Evolutionary conservation across 768 basidiomycete species (phyloP).

Genomic region (Coprinopsis strossmayeri): DNA sequence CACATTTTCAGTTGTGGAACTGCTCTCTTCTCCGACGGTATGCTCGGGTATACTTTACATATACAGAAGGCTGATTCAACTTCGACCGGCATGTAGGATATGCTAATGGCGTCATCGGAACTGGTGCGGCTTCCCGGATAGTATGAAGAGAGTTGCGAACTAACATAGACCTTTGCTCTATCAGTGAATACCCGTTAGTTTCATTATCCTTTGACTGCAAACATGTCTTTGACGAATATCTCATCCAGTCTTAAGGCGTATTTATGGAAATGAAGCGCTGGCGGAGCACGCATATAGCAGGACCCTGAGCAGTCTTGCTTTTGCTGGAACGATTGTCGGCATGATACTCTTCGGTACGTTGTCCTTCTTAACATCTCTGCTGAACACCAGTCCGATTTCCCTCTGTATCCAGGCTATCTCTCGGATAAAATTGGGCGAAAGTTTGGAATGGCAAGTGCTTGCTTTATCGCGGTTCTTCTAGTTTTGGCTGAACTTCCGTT

Average conservation of each 20-base stretch:
- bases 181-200: constrained; percentile 63
- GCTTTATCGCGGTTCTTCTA: neutral
- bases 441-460: constrained; percentile 65
- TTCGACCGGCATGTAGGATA: constrained; percentile 44
- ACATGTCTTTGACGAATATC: neutral
- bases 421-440: constrained; percentile 86
- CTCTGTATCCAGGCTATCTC: constrained; percentile 42
- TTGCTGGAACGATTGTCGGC: constrained; percentile 84
- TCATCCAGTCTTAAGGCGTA: constrained; percentile 53
- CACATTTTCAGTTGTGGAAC: constrained; percentile 62
- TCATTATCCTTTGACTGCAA: neutral
- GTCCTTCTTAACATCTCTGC: neutral
- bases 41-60: neutral
- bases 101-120: constrained; percentile 74
- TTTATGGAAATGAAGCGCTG: constrained; percentile 59
- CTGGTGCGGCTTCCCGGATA: constrained; percentile 39
- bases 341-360: constrained; percentile 66
- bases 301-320: constrained; percentile 62
- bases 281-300: constrained; percentile 50
- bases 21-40: constrained; percentile 83
- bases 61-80: neutral
- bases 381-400: too few relatives aligned
- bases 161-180: too few relatives aligned
- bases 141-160: too few relatives aligned
- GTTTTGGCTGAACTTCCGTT: constrained; percentile 11